Base-by-base conservation (phyloP, 352 stramenopile genomes). In the Phytophthora crassamura region DNA sequence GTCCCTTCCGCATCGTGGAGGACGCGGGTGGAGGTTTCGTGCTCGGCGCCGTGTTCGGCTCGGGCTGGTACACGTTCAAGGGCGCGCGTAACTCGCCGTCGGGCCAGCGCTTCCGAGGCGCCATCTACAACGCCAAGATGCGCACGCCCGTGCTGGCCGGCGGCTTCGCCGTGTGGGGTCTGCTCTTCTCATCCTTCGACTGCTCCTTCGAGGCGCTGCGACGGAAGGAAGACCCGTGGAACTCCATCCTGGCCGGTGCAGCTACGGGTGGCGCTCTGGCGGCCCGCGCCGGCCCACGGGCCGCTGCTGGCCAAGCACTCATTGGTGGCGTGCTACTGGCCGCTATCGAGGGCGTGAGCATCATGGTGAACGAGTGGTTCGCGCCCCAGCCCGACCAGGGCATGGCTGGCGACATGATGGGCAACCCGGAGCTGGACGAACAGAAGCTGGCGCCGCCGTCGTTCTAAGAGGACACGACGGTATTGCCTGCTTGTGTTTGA, bases 151-250 rank as follows among this genome's bases (percentile, higher is more conserved):
- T 99, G 49, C 80, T 99, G 55, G 96, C 87, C 6, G 91, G 91
- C 36, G 94, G 90, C 45, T 98, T 98, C 59, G 94, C 94, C 1
- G 91, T 98, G 20, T 99, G 98, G 98, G 98, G 98, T 41, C 82
- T 98, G 59, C 80, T 99, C 7, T 99, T 99, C 83, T 98, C 97
- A 30, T 96, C 90, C 38, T 99, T 97, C 67, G 98, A 99, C 82
- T 99, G 98, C 78, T 97, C 90, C 22, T 91, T 99, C 39, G 97
- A 98, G 49, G 93, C 95, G 32, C 77, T 99, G 56, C 93, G 98
- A 75, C 94, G 98, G 80, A 99, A 98, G 82, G 98, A 99, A 86
- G 98, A 99, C 87, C 96, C 97, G 39, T 99, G 97, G 97, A 99
- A 99, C 77, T 98, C 96, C n/a, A 99, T 99, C 61, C 75, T 99